Conservation (phyloP, 805 yeast genomes). For the Yamadazyma phyllophila region DNA sequence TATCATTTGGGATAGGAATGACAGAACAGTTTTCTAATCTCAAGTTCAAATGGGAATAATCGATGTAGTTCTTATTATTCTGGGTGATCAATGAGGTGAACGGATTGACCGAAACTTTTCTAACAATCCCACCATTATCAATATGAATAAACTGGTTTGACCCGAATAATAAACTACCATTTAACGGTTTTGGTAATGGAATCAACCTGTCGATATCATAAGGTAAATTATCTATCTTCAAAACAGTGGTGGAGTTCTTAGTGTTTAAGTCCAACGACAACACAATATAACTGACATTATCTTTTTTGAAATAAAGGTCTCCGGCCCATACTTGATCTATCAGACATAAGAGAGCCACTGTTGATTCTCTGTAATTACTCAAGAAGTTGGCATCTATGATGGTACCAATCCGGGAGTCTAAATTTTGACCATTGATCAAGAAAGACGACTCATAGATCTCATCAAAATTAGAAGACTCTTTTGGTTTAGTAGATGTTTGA, state of each 20-base stretch:
- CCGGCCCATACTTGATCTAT: slow-evolving; percentile 75
- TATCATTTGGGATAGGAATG: slow-evolving; percentile 34
- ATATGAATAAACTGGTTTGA: slow-evolving; percentile 75
- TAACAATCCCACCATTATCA: slow-evolving; percentile 70
- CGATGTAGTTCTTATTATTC: slow-evolving; percentile 36
- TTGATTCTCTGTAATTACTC: slow-evolving; percentile 76
- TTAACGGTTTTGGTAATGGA: slow-evolving; percentile 62
- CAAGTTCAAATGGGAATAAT: slow-evolving; percentile 51
- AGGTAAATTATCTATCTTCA: slow-evolving; percentile 64
- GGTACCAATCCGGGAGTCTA: slow-evolving; percentile 58
- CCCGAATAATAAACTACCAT: slow-evolving; percentile 71
- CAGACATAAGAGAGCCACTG: slow-evolving; percentile 65
- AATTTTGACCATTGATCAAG: slow-evolving; percentile 52
- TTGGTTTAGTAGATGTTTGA: background rate
- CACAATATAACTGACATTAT: slow-evolving; percentile 59
- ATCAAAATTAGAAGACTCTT: background rate
- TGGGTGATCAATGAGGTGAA: slow-evolving; percentile 42
- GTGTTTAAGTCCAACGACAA: slow-evolving; percentile 63
- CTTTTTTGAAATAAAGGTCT: slow-evolving; percentile 55
- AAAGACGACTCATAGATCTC: slow-evolving; percentile 52
- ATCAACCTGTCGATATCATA: slow-evolving; percentile 66
- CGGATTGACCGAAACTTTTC: slow-evolving; percentile 61
- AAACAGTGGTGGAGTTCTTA: slow-evolving; percentile 62
- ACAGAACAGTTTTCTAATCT: slow-evolving; percentile 52
- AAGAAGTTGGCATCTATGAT: slow-evolving; percentile 73